Conservation (phyloP, 140 eudicot species). For the Eryngium alpinum region DNA sequence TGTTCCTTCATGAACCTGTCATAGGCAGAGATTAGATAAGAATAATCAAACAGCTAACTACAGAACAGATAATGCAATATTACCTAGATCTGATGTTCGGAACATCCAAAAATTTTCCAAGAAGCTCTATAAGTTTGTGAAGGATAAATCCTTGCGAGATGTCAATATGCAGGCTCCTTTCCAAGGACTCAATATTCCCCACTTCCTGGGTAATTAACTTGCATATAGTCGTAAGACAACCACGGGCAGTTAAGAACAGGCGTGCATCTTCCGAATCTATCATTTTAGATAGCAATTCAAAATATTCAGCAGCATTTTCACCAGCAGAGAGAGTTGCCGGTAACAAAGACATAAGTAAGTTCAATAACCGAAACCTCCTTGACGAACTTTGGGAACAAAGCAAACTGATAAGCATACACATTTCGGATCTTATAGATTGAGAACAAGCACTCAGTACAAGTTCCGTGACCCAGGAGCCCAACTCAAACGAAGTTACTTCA, state of each 20-base stretch:
- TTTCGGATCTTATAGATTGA: constrained; percentile 94
- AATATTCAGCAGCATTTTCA: constrained; percentile 96
- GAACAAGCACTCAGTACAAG: constrained; percentile 97
- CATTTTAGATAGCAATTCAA: constrained; percentile 90
- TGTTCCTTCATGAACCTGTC: constrained; percentile 83
- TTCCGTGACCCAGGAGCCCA: constrained; percentile 99
- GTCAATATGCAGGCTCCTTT: constrained; percentile 92
- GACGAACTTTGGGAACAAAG: constrained; percentile 93
- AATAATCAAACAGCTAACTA: background rate
- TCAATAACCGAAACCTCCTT: constrained; percentile 73
- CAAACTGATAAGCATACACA: constrained; percentile 91
- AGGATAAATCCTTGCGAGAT: constrained; percentile 98
- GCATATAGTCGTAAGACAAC: constrained; percentile 72
- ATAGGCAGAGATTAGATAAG: constrained; percentile 20
- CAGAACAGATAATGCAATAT: constrained; percentile 1
- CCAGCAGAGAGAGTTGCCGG: constrained; percentile 96
- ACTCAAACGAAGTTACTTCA: constrained; percentile 76
- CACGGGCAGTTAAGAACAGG: constrained; percentile 93
- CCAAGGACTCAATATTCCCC: constrained; percentile 73
- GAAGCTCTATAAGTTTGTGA: constrained; percentile 96
- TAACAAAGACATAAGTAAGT: constrained; percentile 81
- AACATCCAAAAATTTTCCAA: constrained; percentile 88
- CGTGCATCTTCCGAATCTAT: constrained; percentile 95
- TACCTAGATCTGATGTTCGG: constrained; percentile 96
- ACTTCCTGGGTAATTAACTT: constrained; percentile 85